Base-by-base conservation (phyloP, 2,329 filamentous ascomycete genomes). In the Phaeophleospora eucalypticola region DNA sequence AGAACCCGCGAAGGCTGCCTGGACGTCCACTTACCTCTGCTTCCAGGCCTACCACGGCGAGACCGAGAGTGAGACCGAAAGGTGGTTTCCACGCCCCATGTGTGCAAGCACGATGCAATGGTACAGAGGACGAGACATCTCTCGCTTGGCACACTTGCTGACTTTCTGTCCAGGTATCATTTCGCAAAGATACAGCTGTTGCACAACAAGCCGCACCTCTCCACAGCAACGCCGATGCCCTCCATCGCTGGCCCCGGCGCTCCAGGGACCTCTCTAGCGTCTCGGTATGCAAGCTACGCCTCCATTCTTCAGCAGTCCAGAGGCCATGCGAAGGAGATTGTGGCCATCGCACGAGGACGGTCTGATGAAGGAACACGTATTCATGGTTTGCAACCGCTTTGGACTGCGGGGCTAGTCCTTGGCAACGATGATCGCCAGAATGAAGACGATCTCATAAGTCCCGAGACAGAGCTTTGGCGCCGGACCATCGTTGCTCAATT, bases 61-160 rank as follows among this genome's bases (percentile, higher is more conserved):
- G 20, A 8, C 27, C 27, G 47, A 53, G 27, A 41, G 45, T 32
- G 51, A 47, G 27, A 53, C 60, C 19, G 62, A 83, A 58, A 73
- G 82, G 10, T 85, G 82, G 80, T 83, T 82, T 61, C 75, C 75
- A 43, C 70, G 80, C 0, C 74, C 81, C 0, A 77, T 84, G 72
- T 85, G 81, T 63, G 80, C 78, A 0, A 80, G 81, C 2, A 80
- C 80, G 1, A 84, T 84, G 74, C 80, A 83, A 57, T 75, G 75
- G 49, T 84, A 82, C 53, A n/a, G n/a, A n/a, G n/a, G n/a, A n/a
- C n/a, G n/a, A n/a, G n/a, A n/a, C n/a, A n/a, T n/a, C n/a, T n/a
- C n/a, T n/a, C n/a, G n/a, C 15, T 83, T 84, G 74, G n/a, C n/a
- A n/a, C 80, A 83, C 56, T 75, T 74, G 46, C 84, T 82, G 52